Base-by-base conservation (phyloP, 352 stramenopile genomes). In the Phytophthora sojae region DNA sequence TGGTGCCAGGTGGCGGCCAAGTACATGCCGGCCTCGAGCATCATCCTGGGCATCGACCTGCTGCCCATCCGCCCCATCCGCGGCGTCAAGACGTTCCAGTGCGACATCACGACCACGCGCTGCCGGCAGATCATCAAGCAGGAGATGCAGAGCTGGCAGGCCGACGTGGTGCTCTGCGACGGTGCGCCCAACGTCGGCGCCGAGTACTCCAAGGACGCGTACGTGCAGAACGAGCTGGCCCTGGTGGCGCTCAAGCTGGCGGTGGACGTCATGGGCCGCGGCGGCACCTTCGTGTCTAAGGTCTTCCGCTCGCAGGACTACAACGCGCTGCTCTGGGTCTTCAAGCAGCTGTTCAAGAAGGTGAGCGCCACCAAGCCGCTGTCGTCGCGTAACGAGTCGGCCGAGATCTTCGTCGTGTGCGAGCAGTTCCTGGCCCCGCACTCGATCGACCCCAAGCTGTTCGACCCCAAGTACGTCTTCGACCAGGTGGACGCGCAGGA, bases 361-460 rank as follows among this genome's bases (percentile, higher is more conserved):
- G 97, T 99, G 11, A 93, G 97, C 68, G 97, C 97, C 0, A 99
- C 99, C 54, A 99, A 99, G 83, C 98, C 98, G n/a, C 86, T 97
- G 35, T 98, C 97, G 9, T 99, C 93, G 61, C 94, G 98, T 82
- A 97, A 95, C 70, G 97, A 99, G 71, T 99, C 96, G 11, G 98
- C 98, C n/a, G 98, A 99, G 83, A 99, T 99, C 75, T 99, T 99
- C 80, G 96, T 99, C 17, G 95, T 99, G 1, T 99, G 98, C 77
- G 79, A 96, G 65, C 87, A 96, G 30, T 99, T 98, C 79, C 77
- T 98, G 44, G 95, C 93, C 4, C 98, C 98, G 1, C 88, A 98
- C 61, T 98, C 97, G 52, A 99, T 99, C 71, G 98, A 99, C 80
- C 84, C 97, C 1, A 95, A 98, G 64, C 86, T 99, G 25, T 97